Base-by-base conservation (phyloP, 169 alveolate species). In the Cryptosporidium sp. region DNA sequence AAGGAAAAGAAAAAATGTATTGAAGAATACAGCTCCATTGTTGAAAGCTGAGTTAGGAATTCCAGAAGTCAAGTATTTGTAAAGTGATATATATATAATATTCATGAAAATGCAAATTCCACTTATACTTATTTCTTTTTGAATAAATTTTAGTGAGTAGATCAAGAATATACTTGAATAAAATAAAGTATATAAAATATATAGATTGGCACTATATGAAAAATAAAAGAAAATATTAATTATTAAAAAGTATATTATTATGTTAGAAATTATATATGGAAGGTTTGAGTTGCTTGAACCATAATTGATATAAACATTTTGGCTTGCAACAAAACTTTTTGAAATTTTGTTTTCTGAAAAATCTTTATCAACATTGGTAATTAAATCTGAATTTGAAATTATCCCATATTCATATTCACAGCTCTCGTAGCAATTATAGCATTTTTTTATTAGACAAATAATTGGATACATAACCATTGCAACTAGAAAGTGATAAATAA, bases 381-480 rank as follows among this genome's bases (percentile, higher is more conserved):
- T 10, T 12, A 73, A 73, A 16, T 73, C 86, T 0, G 70, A 37
- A 9, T 53, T 62, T 16, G 70, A 56, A 56, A 53, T 23, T 37
- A 52, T 18, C 16, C 21, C 86, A 37, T 56, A 53, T 60, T 33
- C 72, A 31, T 21, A 37, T 0, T 42, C 53, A 29, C 18, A 73
- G n/a, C 18, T 35, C 6, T 33, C 72, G 35, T n/a, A 3, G 39
- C 16, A 23, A 9, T n/a, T 44, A 51, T n/a, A 35, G 29, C 56
- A 52, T 29, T 56, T 62, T 52, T 60, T 73, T 37, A 73, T 53
- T 33, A 58, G 31, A 37, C 71, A 73, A n/a, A 60, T 29, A 10
- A 73, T 56, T 23, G 86, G 86, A 21, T 73, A 73, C 86, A 73
- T 73, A 12, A 73, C 52, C 52, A 73, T 52, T 53, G 71, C 45